Conservation (phyloP, 495 filamentous ascomycete genomes). For the Podospora bellae-mahoneyi region DNA sequence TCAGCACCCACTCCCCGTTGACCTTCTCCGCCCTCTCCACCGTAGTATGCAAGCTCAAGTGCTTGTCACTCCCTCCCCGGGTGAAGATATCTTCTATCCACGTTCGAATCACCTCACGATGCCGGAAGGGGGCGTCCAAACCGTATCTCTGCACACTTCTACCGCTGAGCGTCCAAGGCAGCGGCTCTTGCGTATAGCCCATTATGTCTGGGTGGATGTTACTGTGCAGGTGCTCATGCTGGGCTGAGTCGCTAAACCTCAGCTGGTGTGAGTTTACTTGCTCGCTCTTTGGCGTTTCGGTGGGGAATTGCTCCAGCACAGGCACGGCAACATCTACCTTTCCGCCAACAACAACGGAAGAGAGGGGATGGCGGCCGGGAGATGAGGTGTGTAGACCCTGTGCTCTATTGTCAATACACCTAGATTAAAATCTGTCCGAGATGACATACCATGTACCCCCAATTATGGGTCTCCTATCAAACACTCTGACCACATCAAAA, state of each 20-base stretch:
- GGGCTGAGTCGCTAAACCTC: constrained; percentile 51
- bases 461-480: constrained; percentile 43
- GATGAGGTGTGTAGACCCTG: constrained; percentile 37
- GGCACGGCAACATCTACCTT: not conserved
- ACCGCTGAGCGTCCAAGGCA: constrained; percentile 30
- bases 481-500: constrained; percentile 57
- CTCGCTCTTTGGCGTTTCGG: constrained; percentile 40
- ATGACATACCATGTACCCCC: constrained; percentile 33
- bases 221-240: constrained; percentile 44
- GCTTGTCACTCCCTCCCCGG: constrained; percentile 34
- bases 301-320: constrained; percentile 46
- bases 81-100: constrained; percentile 42
- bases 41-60: constrained; percentile 39
- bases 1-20: constrained; percentile 38
- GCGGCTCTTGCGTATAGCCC: constrained; percentile 40
- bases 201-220: constrained; percentile 43
- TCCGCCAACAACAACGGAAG: constrained; percentile 43
- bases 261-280: constrained; percentile 39
- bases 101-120: constrained; percentile 37
- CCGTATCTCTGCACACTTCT: constrained; percentile 29
- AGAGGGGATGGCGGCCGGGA: constrained; percentile 39
- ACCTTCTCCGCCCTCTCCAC: constrained; percentile 41
- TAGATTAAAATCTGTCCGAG: not conserved
- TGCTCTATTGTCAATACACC: not conserved
- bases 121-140: constrained; percentile 35